Evolutionary conservation across 129 eudicot species (phyloP).

Genomic region (Chrysanthemum makinoi): DNA sequence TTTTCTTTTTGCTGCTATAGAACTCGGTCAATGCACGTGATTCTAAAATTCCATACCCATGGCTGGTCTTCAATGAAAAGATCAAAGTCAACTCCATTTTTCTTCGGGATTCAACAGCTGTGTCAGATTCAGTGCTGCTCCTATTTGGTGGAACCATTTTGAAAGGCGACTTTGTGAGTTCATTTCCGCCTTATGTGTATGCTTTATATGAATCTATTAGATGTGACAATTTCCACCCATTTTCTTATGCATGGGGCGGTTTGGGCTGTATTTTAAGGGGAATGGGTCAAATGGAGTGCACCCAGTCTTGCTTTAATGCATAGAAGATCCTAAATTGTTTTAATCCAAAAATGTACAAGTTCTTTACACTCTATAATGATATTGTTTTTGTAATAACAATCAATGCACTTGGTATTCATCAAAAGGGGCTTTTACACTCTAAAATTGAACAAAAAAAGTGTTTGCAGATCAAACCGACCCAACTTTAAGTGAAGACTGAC

Average conservation of each 20-base stretch:
- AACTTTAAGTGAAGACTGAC: not conserved
- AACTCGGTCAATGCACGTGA: constrained; percentile 92
- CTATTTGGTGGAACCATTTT: constrained; percentile 82
- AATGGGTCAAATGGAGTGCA: not conserved
- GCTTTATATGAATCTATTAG: not conserved
- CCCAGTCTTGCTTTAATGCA: not conserved
- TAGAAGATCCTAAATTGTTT: not conserved
- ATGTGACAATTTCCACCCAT: not conserved
- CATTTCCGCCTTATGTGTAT: constrained; percentile 3
- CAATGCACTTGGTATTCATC: too few relatives aligned
- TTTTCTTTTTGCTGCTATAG: constrained; percentile 31
- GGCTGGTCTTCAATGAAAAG: constrained; percentile 95
- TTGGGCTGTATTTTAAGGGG: not conserved
- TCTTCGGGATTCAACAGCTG: constrained; percentile 88
- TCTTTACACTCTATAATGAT: too few relatives aligned
- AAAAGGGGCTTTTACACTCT: too few relatives aligned
- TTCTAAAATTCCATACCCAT: constrained; percentile 78
- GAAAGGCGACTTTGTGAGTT: constrained; percentile 67
- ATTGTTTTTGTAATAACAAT: too few relatives aligned
- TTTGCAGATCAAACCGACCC: not conserved
- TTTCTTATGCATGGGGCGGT: not conserved
- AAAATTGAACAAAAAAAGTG: not conserved
- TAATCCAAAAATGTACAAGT: not conserved
- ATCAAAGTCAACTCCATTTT: constrained; percentile 89
- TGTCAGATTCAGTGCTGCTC: constrained; percentile 86